Base-by-base conservation (phyloP, 371 early-diverging fungal genomes). In the Rhizopus microsporus region DNA sequence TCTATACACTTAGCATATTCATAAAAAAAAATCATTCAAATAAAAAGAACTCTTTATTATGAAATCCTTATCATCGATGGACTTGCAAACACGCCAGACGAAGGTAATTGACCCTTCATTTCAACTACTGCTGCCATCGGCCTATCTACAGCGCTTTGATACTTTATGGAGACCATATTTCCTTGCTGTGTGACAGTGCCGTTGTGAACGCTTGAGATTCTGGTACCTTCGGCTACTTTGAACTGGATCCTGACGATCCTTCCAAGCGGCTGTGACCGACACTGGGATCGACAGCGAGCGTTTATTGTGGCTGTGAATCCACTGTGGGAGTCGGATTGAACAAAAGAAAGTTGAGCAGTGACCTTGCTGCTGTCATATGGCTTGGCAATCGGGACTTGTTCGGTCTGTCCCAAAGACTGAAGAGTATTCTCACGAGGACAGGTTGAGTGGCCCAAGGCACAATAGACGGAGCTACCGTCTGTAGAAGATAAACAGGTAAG, bases 391-490 rank as follows among this genome's bases (percentile, higher is more conserved):
- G 62, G 43, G 10, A 29, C 38, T 31, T 51, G 56, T 4, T 48
- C 13, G 16, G 57, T 56, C 12, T 42, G 48, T 10, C 40, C 43
- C n/a, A 30, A 29, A 7, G 50, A 45, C 15, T 56, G 17, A 9
- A 34, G 32, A 10, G 34, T 23, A 15, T 30, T 30, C 7, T 10
- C n/a, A 38, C 17, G 8, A 32, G 37, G n/a, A 16, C 56, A 51
- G 1, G 54, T 62, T 1, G 43, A 30, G 12, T 50, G 38, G 35
- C 64, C 60, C 34, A 37, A 52, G 37, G 64, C 75, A 52, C 78
- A 78, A 51, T 75, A 75, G 7, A 66, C 46, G 10, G 75, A 75
- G 5, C 33, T 7, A 9, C 70, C 64, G 34, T 78, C 71, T 0
- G 73, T 64, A 1, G 71, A 62, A 9, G 66, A 48, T 13, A 73